These are phyloP conservation scores for Persicaria maculosa DNA, from an alignment of 148 eudicot genomes.

Conservation along the genomic window DNA sequence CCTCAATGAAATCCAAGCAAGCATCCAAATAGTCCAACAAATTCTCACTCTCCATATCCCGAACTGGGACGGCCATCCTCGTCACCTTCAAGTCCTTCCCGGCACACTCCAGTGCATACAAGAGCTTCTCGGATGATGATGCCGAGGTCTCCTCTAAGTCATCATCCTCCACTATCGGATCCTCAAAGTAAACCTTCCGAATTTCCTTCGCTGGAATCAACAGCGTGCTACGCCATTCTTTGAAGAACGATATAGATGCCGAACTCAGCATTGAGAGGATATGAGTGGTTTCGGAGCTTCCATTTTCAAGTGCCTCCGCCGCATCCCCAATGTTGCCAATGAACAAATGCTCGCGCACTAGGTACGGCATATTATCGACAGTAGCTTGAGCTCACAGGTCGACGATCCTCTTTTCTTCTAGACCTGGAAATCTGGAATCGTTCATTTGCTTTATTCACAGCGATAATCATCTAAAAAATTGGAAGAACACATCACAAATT, in stretches of 20 bases:
- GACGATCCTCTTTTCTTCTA: neutral
- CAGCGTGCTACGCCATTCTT: conserved; percentile 61
- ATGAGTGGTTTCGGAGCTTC: conserved; percentile 51
- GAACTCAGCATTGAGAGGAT: conserved; percentile 70
- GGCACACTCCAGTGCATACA: conserved; percentile 66
- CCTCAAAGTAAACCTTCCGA: conserved; percentile 23
- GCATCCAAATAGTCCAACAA: conserved; percentile 89
- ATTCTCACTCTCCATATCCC: conserved; percentile 81
- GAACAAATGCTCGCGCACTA: conserved; percentile 67
- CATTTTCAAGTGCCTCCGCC: conserved; percentile 59
- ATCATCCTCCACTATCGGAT: conserved; percentile 14
- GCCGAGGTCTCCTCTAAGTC: conserved; percentile 23
- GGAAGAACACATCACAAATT: neutral
- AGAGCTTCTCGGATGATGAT: conserved; percentile 34
- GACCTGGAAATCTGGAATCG: neutral
- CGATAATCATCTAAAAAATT: neutral
- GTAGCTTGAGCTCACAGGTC: neutral
- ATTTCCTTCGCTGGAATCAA: conserved; percentile 60
- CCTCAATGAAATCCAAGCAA: conserved; percentile 73
- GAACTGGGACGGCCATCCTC: conserved; percentile 84
- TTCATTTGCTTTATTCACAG: neutral
- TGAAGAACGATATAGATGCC: conserved; percentile 65
- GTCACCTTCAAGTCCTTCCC: conserved; percentile 88
- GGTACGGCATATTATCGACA: neutral
- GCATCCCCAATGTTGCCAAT: conserved; percentile 69